Conservation (phyloP, 1,139 yeast genomes). For the Pichia sp. region DNA sequence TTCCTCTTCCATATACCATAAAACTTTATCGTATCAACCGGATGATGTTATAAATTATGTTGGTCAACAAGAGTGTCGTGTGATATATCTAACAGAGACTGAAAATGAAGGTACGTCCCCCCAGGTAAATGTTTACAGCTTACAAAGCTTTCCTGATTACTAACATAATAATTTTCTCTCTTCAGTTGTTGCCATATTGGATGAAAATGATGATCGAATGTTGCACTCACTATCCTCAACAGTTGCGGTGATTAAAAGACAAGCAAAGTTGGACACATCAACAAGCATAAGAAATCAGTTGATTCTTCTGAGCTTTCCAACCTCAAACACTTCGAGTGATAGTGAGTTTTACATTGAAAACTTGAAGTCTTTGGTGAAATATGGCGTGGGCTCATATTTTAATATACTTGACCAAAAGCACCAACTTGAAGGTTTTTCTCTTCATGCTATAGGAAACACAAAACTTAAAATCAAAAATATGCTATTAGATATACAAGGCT, state of each 20-base stretch:
- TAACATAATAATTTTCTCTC: not conserved
- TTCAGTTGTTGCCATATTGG: not conserved
- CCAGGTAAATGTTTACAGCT: too few species aligned
- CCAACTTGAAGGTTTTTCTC: slow-evolving; percentile 13
- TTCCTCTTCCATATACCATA: not conserved
- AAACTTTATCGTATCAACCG: not conserved
- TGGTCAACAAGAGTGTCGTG: not conserved
- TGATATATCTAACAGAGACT: slow-evolving; percentile 3
- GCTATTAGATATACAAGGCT: slow-evolving; percentile 60
- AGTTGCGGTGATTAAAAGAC: slow-evolving; percentile 12
- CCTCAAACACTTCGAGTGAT: not conserved
- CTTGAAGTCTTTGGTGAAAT: slow-evolving; percentile 53
- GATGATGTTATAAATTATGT: slow-evolving; percentile 4
- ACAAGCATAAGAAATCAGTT: slow-evolving; percentile 3
- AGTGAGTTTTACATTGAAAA: slow-evolving; percentile 36
- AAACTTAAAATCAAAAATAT: slow-evolving; percentile 67
- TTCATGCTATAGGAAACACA: slow-evolving; percentile 42
- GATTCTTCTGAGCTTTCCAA: slow-evolving; percentile 11
- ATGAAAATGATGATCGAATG: slow-evolving; percentile 2
- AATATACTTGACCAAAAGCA: slow-evolving; percentile 31
- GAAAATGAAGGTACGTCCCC: slow-evolving; percentile 2
- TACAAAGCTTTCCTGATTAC: not conserved
- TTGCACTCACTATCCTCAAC: slow-evolving; percentile 2
- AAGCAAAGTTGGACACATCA: not conserved
- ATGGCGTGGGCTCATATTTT: slow-evolving; percentile 52